Percentiles rank a stretch among this genome's conserved stretches.
These are phyloP conservation scores for Mortierella sp. DNA, from an alignment of 371 early-diverging fungal genomes.

Conservation along the genomic window DNA sequence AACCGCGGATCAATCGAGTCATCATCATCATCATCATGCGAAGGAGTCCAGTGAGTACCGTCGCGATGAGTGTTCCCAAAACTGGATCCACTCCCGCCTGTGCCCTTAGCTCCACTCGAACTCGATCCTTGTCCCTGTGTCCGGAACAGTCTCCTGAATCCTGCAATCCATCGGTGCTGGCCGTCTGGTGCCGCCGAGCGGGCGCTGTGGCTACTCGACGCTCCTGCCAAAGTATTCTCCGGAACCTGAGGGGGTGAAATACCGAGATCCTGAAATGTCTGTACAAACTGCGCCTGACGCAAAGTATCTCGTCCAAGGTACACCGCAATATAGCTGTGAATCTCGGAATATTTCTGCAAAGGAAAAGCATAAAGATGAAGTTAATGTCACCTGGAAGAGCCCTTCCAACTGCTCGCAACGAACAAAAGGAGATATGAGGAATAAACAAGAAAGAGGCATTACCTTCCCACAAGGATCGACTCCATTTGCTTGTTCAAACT, in stretches of 20 bases:
- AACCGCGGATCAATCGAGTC: constrained; percentile 43
- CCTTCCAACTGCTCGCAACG: background rate
- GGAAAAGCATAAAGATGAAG: background rate
- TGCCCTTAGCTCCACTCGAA: background rate
- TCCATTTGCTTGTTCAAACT: constrained; percentile 52
- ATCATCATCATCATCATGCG: constrained; percentile 13
- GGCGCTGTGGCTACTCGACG: background rate
- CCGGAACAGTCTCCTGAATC: constrained; percentile 45
- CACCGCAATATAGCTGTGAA: constrained; percentile 45
- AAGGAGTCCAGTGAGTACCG: background rate
- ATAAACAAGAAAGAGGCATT: too few species aligned
- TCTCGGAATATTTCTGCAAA: constrained; percentile 42
- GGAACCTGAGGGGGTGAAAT: constrained; percentile 31
- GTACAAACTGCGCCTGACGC: constrained; percentile 46
- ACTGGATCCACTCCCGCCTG: background rate
- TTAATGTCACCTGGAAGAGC: background rate
- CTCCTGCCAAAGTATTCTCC: background rate
- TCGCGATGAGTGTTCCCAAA: background rate
- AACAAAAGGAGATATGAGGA: background rate
- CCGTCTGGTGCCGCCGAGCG: background rate
- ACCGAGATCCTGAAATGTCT: constrained; percentile 46
- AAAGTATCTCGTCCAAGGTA: constrained; percentile 49
- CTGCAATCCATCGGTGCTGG: constrained; percentile 51
- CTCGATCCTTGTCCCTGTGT: constrained; percentile 14
- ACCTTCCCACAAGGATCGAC: constrained; percentile 43